Evolutionary conservation across 139 green algal species (phyloP).

Genomic region (Helicosporidium sp.): DNA sequence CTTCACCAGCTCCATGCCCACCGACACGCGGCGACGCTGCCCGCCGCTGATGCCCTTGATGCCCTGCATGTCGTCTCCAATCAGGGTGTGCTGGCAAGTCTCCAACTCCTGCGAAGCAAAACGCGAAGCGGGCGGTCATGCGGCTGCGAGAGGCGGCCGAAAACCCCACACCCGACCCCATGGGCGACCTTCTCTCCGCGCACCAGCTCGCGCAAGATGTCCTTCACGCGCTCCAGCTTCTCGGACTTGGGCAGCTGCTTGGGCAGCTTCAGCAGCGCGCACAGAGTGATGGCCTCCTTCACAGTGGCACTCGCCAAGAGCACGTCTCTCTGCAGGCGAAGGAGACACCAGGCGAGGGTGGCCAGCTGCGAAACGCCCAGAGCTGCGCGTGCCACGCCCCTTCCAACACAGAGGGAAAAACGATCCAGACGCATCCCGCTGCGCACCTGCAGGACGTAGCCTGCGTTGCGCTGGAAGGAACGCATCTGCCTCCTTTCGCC

Average conservation of each 20-base stretch:
- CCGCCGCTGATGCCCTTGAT: slow-evolving; percentile 55
- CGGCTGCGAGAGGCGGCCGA: not conserved
- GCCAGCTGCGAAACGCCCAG: too few species aligned
- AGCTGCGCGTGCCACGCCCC: too few species aligned
- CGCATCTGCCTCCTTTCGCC: slow-evolving; percentile 4
- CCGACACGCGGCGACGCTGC: slow-evolving; percentile 35
- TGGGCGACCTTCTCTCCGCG: too few species aligned
- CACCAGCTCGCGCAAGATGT: slow-evolving; percentile 37
- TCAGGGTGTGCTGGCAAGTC: slow-evolving; percentile 29
- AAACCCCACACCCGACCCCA: too few species aligned
- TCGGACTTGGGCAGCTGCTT: slow-evolving; percentile 8
- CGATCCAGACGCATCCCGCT: too few species aligned
- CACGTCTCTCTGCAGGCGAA: slow-evolving; percentile 23
- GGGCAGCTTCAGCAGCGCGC: slow-evolving; percentile 42
- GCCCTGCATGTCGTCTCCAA: slow-evolving; percentile 41
- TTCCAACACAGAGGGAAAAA: too few species aligned
- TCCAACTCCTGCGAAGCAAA: slow-evolving; percentile 24
- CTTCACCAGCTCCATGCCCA: slow-evolving; percentile 55
- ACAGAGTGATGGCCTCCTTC: slow-evolving; percentile 31
- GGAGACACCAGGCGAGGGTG: not conserved
- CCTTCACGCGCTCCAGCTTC: slow-evolving; percentile 32
- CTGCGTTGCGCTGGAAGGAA: slow-evolving; percentile 11
- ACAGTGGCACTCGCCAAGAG: slow-evolving; percentile 42
- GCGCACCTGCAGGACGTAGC: slow-evolving; percentile 39
- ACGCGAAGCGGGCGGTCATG: too few species aligned